Base-by-base conservation (phyloP, 345 rosid species). In the Toxicodendron radicans region DNA sequence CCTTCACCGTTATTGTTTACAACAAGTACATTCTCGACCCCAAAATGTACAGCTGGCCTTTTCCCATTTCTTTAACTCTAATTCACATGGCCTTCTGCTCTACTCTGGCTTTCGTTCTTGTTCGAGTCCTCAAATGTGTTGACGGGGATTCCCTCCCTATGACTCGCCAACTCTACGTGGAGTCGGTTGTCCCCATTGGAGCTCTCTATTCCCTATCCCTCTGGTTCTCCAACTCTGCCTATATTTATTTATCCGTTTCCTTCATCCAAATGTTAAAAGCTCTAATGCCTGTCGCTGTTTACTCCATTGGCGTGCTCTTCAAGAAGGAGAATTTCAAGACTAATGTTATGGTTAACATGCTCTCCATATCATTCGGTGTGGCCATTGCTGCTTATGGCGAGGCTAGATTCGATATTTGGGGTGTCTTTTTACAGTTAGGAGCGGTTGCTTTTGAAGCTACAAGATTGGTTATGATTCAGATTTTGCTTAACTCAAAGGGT, bases 1-100 rank as follows among this genome's bases (percentile, higher is more conserved):
- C 92, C 78, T 93, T 93, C 95, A 91, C 95, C 16, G 97, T 91
- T 54, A 91, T 94, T 83, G 97, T 90, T 67, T 93, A 90, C 91
- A 93, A 93, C 88, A 91, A 93, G 72, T 91, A 90, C 88, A 93
- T 91, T 88, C 96, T 93, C 64, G 97, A 93, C 83, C 83, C 81
- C 78, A 91, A 91, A 84, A 86, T 93, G 91, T 91, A 91, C 85
- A 88, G 88, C 74, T 91, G 95, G 97, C 81, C 85, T 1, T 79
- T 38, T 56, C 85, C 83, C 49, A 73, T 82, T 43, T 79, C 85
- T 0, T 82, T 79, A 3, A 82, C 83, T 43, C 76, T 82, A 78
- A 76, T 82, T 67, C 85, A 76, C 76, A 79, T 79, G 83, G 74
- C 75, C 10, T 82, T 79, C 46, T 79, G 83, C 68, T 78, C 81